Conservation (phyloP, 768 basidiomycete genomes). For the Amanita pallidorosea region DNA sequence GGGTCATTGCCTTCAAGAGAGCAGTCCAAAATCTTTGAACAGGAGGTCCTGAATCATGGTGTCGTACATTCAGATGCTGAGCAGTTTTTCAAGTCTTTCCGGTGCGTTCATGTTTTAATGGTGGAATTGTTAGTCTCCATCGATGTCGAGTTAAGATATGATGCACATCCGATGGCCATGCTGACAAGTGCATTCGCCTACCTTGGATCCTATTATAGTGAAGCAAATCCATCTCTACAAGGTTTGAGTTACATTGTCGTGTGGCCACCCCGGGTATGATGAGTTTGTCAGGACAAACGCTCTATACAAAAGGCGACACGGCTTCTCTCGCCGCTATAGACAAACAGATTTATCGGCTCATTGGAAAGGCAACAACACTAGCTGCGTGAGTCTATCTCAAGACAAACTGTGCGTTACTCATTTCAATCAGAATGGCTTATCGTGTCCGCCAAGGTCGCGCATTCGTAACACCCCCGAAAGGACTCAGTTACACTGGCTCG, state of each 20-base stretch:
- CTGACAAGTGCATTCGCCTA: conserved; percentile 82
- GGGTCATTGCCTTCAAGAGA: conserved; percentile 59
- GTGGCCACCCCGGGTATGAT: background rate
- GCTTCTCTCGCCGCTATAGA: conserved; percentile 74
- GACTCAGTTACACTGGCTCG: conserved; percentile 79
- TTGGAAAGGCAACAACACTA: conserved; percentile 82
- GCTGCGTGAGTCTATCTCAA: conserved; percentile 49
- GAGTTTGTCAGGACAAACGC: conserved; percentile 49
- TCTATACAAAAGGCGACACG: conserved; percentile 60
- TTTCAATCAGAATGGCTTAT: conserved; percentile 67
- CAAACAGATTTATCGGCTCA: conserved; percentile 82
- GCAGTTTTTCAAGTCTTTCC: conserved; percentile 58
- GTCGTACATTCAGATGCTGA: conserved; percentile 59
- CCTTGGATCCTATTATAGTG: conserved; percentile 77
- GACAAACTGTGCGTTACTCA: background rate
- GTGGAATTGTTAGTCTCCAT: background rate
- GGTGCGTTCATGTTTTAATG: conserved; percentile 22
- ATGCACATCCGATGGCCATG: conserved; percentile 90
- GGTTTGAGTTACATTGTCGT: conserved; percentile 27
- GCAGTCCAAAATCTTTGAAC: conserved; percentile 56
- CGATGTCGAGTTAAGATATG: conserved; percentile 42
- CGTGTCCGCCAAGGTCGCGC: conserved; percentile 84
- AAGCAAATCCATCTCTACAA: conserved; percentile 82
- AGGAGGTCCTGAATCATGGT: conserved; percentile 72
- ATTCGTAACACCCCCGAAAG: conserved; percentile 77